Percentiles rank a stretch among this genome's conserved stretches.
Evolutionary conservation across 768 basidiomycete species (phyloP).

Genomic region (Fomitopsis pulvina): DNA sequence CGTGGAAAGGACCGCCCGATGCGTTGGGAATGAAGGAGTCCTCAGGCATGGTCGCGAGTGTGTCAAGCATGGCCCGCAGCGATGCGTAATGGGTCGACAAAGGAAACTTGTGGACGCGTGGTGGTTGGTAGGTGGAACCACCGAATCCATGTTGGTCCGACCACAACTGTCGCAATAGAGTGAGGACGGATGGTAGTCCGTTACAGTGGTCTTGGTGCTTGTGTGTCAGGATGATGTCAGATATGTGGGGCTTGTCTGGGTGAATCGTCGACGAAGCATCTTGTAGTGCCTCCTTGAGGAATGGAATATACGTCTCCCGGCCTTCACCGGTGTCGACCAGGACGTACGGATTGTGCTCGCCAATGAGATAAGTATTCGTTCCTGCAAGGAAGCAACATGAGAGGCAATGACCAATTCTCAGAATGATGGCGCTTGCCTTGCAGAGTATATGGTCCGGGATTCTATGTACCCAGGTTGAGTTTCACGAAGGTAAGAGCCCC

Average conservation of each 20-base stretch:
- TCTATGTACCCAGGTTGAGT: conserved; percentile 36
- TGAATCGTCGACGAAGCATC: conserved; percentile 29
- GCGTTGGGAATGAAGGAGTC: conserved; percentile 40
- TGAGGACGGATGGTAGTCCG: conserved; percentile 67
- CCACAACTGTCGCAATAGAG: conserved; percentile 62
- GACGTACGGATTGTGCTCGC: conserved; percentile 60
- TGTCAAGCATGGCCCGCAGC: conserved; percentile 30
- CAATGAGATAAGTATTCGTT: conserved; percentile 87
- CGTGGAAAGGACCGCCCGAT: conserved; percentile 44
- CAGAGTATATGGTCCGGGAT: conserved; percentile 83
- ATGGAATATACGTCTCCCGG: conserved; percentile 53
- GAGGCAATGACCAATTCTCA: neutral
- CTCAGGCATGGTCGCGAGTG: conserved; percentile 13
- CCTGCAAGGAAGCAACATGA: conserved; percentile 33
- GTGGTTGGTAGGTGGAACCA: conserved; percentile 46
- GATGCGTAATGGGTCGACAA: conserved; percentile 27
- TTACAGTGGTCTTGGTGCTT: conserved; percentile 84
- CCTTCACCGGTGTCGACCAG: conserved; percentile 86
- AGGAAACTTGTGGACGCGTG: conserved; percentile 72
- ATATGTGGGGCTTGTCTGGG: conserved; percentile 49
- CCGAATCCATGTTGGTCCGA: conserved; percentile 34
- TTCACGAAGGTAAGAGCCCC: neutral
- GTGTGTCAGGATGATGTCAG: conserved; percentile 90
- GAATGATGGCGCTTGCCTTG: conserved; percentile 46
- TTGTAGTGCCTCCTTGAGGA: conserved; percentile 57